phyloP scores from a whole-genome alignment of 257 asterid species.

The Coffea eugenioides region DNA sequence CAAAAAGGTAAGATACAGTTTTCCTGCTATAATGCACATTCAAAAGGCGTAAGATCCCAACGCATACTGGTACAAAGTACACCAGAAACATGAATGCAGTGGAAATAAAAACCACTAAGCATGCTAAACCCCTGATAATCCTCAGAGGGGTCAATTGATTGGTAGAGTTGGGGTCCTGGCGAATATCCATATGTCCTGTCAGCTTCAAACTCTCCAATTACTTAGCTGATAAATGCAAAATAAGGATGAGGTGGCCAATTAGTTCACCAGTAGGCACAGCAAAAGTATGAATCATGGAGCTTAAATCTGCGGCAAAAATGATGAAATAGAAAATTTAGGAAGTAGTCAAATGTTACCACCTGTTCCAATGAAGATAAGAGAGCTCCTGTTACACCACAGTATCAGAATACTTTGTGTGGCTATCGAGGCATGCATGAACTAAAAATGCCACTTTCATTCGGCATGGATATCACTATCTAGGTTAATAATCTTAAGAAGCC shows the following conservation, averaged over 20 bases:
- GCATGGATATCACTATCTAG: background rate
- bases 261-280: background rate
- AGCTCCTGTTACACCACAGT: background rate
- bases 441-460: background rate
- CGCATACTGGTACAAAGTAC: slow-evolving; percentile 43
- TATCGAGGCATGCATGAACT: background rate
- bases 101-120: slow-evolving; percentile 46
- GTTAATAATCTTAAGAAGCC: background rate
- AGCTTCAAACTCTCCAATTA: slow-evolving; percentile 2
- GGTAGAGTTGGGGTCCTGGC: background rate
- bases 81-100: slow-evolving; percentile 72
- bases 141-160: slow-evolving; percentile 41
- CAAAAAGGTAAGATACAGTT: slow-evolving; percentile 50
- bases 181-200: slow-evolving; percentile 18
- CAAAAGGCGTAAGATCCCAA: slow-evolving; percentile 48
- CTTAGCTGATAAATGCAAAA: background rate
- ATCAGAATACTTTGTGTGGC: background rate
- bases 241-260: slow-evolving; percentile 2
- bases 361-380: background rate
- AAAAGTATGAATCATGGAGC: slow-evolving; percentile 7
- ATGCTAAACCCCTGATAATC: slow-evolving; percentile 55
- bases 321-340: background rate
- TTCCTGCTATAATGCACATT: slow-evolving; percentile 64
- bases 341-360: background rate
- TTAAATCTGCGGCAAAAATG: slow-evolving; percentile 12